These are phyloP conservation scores for Panellus pusillus DNA, from an alignment of 768 basidiomycete species.

Conservation along the genomic window DNA sequence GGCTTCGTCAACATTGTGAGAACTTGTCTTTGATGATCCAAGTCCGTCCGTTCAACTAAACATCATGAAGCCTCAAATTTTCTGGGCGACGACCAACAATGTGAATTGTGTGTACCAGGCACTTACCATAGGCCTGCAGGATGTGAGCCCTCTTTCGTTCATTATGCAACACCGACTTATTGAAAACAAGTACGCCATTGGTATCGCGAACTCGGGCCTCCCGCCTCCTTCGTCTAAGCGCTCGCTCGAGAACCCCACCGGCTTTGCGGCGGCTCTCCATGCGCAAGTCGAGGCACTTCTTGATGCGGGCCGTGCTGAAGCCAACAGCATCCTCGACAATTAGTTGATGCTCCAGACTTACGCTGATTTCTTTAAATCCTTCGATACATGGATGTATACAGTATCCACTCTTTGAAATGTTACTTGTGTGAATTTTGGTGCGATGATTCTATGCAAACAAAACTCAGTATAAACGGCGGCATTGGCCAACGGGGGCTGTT, in stretches of 20 bases:
- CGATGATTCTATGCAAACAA: too few species aligned
- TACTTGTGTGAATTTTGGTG: too few species aligned
- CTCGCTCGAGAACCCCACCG: not conserved
- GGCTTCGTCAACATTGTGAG: not conserved
- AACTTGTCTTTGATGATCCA: not conserved
- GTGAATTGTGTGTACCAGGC: constrained; percentile 1
- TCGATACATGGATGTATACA: too few species aligned
- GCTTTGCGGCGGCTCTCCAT: not conserved
- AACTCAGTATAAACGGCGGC: too few species aligned
- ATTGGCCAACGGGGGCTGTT: too few species aligned
- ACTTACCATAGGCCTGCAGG: not conserved
- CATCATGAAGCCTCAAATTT: not conserved
- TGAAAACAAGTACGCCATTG: not conserved
- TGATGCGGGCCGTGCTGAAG: too few species aligned
- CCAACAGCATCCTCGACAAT: too few species aligned
- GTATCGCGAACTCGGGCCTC: not conserved
- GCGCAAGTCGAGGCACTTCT: constrained; percentile 1
- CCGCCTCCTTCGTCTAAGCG: not conserved
- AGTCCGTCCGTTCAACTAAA: too few species aligned
- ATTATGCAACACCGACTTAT: not conserved
- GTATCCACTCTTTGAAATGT: too few species aligned
- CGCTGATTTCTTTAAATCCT: too few species aligned
- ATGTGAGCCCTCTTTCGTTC: not conserved
- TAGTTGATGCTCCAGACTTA: too few species aligned
- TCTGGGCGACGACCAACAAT: not conserved